Evolutionary conservation across 345 rosid species (phyloP).

Genomic region (Sonneratia alba): DNA sequence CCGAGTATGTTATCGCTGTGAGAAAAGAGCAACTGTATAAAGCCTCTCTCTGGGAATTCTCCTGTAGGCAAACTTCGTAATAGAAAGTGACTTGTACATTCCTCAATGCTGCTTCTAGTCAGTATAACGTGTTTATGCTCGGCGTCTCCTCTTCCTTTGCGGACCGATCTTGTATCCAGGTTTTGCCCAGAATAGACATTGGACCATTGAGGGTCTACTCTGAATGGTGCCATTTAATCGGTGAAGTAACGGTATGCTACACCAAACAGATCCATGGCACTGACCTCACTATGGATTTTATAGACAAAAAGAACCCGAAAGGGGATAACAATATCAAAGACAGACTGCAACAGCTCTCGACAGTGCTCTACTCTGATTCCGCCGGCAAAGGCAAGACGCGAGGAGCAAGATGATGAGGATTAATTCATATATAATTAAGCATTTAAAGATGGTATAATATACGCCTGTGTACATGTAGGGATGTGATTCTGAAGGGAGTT

Average conservation of each 20-base stretch:
- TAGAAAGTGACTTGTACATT: neutral
- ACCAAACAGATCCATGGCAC: too few relatives aligned
- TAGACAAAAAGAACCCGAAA: neutral
- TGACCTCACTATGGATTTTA: too few relatives aligned
- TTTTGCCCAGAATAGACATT: neutral
- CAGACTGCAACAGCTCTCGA: conserved; percentile 1
- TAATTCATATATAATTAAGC: neutral
- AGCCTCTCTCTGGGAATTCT: neutral
- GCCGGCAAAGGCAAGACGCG: neutral
- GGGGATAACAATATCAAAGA: neutral
- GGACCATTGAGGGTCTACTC: too few relatives aligned
- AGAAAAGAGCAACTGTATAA: neutral
- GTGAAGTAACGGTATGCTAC: too few relatives aligned
- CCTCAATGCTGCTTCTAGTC: neutral
- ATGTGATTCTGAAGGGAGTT: too few relatives aligned
- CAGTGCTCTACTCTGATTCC: neutral
- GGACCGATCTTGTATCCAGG: neutral
- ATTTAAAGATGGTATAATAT: neutral
- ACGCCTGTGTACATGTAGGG: neutral
- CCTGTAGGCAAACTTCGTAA: neutral
- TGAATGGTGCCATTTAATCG: too few relatives aligned
- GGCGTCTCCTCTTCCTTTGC: neutral
- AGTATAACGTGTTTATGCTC: neutral
- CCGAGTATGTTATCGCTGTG: neutral
- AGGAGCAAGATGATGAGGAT: neutral